A percentile compares a stretch with the other conserved stretches of the same genome.
phyloP scores from a whole-genome alignment of 1,284 basidiomycete genomes.

The Neonothopanus nambi region DNA sequence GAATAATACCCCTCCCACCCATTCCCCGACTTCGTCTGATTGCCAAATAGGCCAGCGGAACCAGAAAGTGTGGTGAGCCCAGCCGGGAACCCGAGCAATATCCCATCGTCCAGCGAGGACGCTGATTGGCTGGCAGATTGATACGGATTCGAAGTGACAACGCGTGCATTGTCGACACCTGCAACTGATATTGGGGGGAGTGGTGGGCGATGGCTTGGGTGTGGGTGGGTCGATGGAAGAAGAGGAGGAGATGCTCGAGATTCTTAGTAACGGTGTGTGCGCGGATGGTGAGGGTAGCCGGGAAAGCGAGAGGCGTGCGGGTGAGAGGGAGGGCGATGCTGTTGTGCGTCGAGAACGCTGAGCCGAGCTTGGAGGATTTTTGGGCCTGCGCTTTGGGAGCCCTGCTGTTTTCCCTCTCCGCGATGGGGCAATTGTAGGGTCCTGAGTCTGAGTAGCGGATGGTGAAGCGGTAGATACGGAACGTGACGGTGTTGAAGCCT shows the following conservation, averaged over 20 bases:
- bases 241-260: neutral
- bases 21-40: no score
- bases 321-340: slow-evolving; percentile 34
- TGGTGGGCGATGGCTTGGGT: neutral
- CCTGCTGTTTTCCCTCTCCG: slow-evolving; percentile 1
- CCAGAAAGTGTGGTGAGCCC: neutral
- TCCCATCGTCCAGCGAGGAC: neutral
- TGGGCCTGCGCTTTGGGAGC: slow-evolving; percentile 4
- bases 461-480: neutral
- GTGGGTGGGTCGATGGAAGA: neutral
- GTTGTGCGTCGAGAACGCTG: neutral
- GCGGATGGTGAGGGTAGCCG: neutral
- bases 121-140: neutral
- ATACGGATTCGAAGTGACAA: no score
- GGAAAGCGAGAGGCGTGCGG: neutral
- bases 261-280: neutral
- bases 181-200: neutral
- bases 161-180: no score
- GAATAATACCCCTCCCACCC: no score
- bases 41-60: neutral
- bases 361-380: neutral
- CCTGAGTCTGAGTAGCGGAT: neutral
- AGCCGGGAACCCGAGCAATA: neutral
- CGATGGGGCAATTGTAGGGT: neutral
- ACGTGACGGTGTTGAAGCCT: neutral